Base-by-base conservation (phyloP, 257 asterid genomes). In the Coffea canephora region DNA sequence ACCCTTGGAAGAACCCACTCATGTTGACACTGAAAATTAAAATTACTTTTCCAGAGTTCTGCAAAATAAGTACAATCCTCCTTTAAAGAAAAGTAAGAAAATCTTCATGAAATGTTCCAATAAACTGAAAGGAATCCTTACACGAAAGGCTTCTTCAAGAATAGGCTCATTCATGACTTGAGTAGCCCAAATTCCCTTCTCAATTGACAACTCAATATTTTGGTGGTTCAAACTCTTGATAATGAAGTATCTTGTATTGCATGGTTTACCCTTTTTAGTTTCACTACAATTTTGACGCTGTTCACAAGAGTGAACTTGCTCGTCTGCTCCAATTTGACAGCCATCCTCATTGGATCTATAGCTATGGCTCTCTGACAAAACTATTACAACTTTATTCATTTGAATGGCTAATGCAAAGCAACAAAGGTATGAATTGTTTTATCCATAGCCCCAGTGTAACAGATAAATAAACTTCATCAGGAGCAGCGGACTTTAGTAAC, bases 1-100 rank as follows among this genome's bases (percentile, higher is more conserved):
- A 95, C n/a, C 99, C 99, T 95, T 95, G 99, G 90, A 95, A 95
- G 92, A 87, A 93, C 54, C 97, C 97, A 88, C 99, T 95, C 96
- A 87, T 87, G 91, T 95, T 95, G 91, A 95, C 99, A 87, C 99
- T 95, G 87, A 93, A 95, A 84, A 95, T 91, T 81, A 95, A 90
- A 89, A 95, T 93, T 76, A 95, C 99, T 89, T 92, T 95, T 86
- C 94, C 88, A 83, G 97, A 91, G 83, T 87, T 95, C 99, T 95
- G 97, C 95, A 92, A 80, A 80, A 85, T 9, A 77, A n/a, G 73
- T 3, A 50, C 19, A 71, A 67, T 77, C 66, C 16, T 49, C 34
- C 41, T 34, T 55, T 80, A 64, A 61, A 59, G 36, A 46, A 69
- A 82, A 59, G 49, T 64, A 34, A 34, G 62, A 71, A 41, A 23